Conservation (phyloP, 805 yeast species). For the Wickerhamomyces xylosicus region DNA sequence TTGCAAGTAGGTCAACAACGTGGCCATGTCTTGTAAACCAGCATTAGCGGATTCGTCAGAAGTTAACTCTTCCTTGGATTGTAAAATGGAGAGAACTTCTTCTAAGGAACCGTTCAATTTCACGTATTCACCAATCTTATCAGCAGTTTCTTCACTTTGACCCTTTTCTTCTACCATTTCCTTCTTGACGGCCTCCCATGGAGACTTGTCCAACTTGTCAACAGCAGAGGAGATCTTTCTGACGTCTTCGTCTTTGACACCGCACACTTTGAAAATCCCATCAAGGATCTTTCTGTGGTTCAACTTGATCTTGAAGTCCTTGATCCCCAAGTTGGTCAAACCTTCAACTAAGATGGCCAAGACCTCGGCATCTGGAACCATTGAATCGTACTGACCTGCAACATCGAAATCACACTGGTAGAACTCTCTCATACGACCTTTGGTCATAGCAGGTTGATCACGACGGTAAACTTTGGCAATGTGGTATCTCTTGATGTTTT, state of each 20-base stretch:
- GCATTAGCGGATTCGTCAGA: constrained; percentile 62
- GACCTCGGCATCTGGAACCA: constrained; percentile 95
- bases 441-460: constrained; percentile 99
- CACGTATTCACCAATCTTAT: constrained; percentile 85
- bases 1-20: constrained; percentile 65
- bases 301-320: constrained; percentile 82
- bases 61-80: constrained; percentile 45
- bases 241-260: constrained; percentile 89
- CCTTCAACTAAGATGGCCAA: constrained; percentile 80
- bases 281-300: constrained; percentile 95
- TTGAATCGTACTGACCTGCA: constrained; percentile 85
- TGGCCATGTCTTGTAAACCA: constrained; percentile 75
- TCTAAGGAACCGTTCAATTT: constrained; percentile 69
- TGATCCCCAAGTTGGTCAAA: constrained; percentile 70
- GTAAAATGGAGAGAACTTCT: constrained; percentile 47
- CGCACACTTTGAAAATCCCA: constrained; percentile 92
- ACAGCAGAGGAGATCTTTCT: constrained; percentile 92
- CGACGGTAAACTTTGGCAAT: constrained; percentile 98
- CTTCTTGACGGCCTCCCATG: constrained; percentile 89
- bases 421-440: constrained; percentile 99
- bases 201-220: constrained; percentile 88
- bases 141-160: constrained; percentile 87
- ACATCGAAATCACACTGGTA: constrained; percentile 98
- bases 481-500: constrained; percentile 87
- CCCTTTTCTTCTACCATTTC: constrained; percentile 91